Percentiles rank a stretch among this genome's conserved stretches.
These are phyloP conservation scores for Rutstroemia sp. DNA, from an alignment of 2,329 filamentous ascomycete genomes.

Conservation along the genomic window DNA sequence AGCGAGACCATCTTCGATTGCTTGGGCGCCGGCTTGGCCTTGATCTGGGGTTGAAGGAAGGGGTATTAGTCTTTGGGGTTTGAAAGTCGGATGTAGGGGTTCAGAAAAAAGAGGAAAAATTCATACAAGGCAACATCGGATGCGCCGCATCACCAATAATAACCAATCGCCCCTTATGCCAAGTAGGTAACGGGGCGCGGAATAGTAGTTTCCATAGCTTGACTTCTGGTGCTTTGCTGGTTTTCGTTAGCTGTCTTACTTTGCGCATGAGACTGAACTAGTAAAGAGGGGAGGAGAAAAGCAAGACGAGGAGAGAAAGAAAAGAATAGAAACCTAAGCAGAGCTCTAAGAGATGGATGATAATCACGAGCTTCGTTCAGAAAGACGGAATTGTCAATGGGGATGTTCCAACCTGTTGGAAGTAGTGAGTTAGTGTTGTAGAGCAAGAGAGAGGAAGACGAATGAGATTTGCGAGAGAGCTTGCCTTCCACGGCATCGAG, in stretches of 20 bases:
- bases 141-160: constrained; percentile 62
- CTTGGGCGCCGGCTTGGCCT: constrained; percentile 54
- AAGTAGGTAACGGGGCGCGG: constrained; percentile 35
- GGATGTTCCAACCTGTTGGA: background rate
- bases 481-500: background rate
- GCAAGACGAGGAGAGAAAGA: background rate
- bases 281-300: background rate
- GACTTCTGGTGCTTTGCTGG: constrained; percentile 2
- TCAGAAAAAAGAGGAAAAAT: background rate
- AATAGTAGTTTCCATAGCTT: constrained; percentile 6
- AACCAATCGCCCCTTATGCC: constrained; percentile 47
- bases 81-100: background rate
- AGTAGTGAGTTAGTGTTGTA: background rate
- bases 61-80: background rate
- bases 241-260: no score
- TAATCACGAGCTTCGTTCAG: constrained; percentile 20
- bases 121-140: constrained; percentile 49
- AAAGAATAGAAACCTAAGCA: background rate
- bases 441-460: no score
- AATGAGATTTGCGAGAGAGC: background rate
- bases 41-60: constrained; percentile 32
- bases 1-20: constrained; percentile 60
- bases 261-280: background rate
- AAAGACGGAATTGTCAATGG: background rate
- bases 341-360: background rate